Conservation (phyloP, 768 basidiomycete genomes). For the Pleurotus giganteus region DNA sequence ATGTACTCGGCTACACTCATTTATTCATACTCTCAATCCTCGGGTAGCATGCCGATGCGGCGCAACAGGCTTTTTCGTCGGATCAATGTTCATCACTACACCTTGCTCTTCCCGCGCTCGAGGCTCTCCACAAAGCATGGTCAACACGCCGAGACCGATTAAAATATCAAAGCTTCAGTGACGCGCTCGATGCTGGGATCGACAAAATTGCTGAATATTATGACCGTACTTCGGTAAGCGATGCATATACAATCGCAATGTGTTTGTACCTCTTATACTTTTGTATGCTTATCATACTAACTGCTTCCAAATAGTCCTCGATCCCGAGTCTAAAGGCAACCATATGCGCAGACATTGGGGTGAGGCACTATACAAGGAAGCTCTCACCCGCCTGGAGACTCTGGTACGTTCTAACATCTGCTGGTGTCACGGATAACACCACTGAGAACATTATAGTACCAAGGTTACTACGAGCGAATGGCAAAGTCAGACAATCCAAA, state of each 20-base stretch:
- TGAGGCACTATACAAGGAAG: constrained; percentile 14
- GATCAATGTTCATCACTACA: constrained; percentile 26
- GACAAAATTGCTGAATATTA: constrained; percentile 29
- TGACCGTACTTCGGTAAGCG: constrained; percentile 21
- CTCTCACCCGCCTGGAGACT: constrained; percentile 14
- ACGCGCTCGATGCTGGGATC: constrained; percentile 22
- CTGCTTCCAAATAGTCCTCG: constrained; percentile 17
- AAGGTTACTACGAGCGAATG: background rate
- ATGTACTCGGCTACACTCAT: constrained; percentile 3
- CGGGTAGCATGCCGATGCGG: constrained; percentile 27
- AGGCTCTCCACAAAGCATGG: constrained; percentile 29
- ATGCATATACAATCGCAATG: constrained; percentile 30
- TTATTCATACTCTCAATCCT: background rate
- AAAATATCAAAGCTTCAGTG: constrained; percentile 18
- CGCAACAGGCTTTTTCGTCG: constrained; percentile 32
- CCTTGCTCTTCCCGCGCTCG: constrained; percentile 29
- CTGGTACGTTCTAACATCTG: constrained; percentile 12
- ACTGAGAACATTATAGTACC: background rate
- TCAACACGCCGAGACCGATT: constrained; percentile 1
- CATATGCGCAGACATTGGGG: constrained; percentile 27
- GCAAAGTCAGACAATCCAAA: background rate
- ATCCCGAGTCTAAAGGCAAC: constrained; percentile 20
- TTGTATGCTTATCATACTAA: background rate
- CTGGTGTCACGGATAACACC: background rate
- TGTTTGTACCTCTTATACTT: constrained; percentile 15